phyloP scores from a whole-genome alignment of 768 basidiomycete species.

The Pleurotus ostreatus region DNA sequence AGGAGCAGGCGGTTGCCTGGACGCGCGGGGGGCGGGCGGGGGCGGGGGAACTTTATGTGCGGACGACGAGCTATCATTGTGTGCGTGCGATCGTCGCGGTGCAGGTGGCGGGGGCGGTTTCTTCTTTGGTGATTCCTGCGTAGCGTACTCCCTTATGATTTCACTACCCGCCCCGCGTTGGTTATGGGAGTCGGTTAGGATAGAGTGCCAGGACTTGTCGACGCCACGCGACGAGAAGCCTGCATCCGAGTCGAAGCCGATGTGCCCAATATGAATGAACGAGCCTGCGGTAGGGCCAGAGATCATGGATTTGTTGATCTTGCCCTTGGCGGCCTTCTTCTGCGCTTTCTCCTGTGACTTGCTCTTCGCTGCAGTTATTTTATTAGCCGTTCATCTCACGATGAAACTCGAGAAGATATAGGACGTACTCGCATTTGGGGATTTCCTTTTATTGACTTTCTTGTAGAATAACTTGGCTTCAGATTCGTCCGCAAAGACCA shows the following conservation, averaged over 20 bases:
- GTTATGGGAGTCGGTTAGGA: slow-evolving; percentile 50
- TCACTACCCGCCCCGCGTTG: slow-evolving; percentile 55
- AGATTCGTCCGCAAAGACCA: slow-evolving; percentile 83
- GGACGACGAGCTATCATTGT: slow-evolving; percentile 31
- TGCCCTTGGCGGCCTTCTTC: slow-evolving; percentile 60
- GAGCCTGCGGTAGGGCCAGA: slow-evolving; percentile 74
- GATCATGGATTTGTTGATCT: slow-evolving; percentile 91
- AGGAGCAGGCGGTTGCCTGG: slow-evolving; percentile 27
- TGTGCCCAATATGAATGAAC: slow-evolving; percentile 90
- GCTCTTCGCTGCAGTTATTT: slow-evolving; percentile 37
- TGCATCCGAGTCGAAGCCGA: slow-evolving; percentile 86
- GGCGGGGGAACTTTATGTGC: slow-evolving; percentile 22
- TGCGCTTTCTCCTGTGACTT: slow-evolving; percentile 54
- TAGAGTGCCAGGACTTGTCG: slow-evolving; percentile 76
- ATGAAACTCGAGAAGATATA: not conserved
- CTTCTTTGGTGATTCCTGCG: slow-evolving; percentile 26
- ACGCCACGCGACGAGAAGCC: slow-evolving; percentile 87
- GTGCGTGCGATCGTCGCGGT: slow-evolving; percentile 34
- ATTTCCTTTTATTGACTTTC: slow-evolving; percentile 57
- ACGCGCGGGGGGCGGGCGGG: slow-evolving; percentile 28
- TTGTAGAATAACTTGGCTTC: slow-evolving; percentile 87
- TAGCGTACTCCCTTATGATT: slow-evolving; percentile 84
- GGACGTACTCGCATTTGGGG: slow-evolving; percentile 3
- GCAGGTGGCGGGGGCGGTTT: slow-evolving; percentile 46
- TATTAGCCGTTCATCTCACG: slow-evolving; percentile 10